Evolutionary conservation across 2,329 filamentous ascomycete species (phyloP), one percentile per base, ranked within the genome.

Genomic region (Fusarium incarnatum): DNA sequence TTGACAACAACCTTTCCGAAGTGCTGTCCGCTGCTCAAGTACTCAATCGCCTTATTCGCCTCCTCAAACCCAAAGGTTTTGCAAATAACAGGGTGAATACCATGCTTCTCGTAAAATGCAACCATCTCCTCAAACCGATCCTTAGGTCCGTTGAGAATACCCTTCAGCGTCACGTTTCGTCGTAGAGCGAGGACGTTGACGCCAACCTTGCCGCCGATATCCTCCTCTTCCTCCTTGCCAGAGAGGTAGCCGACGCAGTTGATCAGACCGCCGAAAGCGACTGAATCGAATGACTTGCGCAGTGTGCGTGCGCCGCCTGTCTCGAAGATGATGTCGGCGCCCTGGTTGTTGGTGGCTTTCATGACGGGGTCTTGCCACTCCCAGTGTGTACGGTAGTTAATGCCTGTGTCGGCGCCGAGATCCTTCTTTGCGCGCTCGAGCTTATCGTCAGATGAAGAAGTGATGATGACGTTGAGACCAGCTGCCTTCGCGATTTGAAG

Each of bases 61-160:
- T 86, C 76, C 7, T 78, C 81, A 70, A 88, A 84, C 22, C 53
- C 72, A 70, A 87, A 87, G 6, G 82, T 79, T 69, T 76, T 79
- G 70, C 84, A 81, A 41, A 88, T 79, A 1, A 87, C 81, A 6
- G 85, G 85, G 52, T 75, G 79, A 42, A 87, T 84, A 64, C 75
- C 54, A 60, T 83, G 79, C 48, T 77, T 73, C 61, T 82, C 79
- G 67, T 86, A 85, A 47, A 85, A 84, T 32, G 48, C 59, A 40
- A 84, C 68, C 84, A 88, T 87, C 77, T 88, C 86, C 77, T 86
- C 84, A 60, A 88, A 83, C 44, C 82, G 77, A 49, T 84, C 81
- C 58, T 78, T 75, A 12, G 89, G 88, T 0, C 89, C 90, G 75
- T 91, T 91, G 28, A 91, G 72, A 9, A 91, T 85, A 0, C 90